Evolutionary conservation across 1,284 basidiomycete species (phyloP), one percentile per base, ranked within the genome.

Genomic region (Vanrija pseudolonga): DNA sequence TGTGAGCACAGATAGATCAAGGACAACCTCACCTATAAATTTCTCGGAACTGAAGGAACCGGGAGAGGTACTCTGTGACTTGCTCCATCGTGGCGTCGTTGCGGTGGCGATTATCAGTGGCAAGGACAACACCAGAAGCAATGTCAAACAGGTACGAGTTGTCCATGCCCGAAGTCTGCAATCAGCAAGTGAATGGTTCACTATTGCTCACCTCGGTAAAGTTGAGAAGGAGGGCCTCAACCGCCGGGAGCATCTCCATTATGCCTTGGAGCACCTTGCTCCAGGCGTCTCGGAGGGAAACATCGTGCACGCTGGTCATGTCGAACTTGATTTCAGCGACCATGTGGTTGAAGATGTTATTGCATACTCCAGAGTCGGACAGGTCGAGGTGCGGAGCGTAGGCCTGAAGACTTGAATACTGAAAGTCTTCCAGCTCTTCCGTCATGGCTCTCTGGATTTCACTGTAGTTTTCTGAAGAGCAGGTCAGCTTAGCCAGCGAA

Each of bases 111-210:
- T 73, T 74, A 69, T 98, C 95, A 6, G 93, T 92, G 1, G 92
- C 92, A 19, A 98, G 82, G 65, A 93, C 95, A 32, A 98, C 80
- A 50, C 90, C 82, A 18, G 90, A 90, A 6, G 82, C 82, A 4
- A 85, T 85, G 71, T 98, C 95, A 66, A 97, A 97, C 12, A 98
- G 76, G 72, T 94, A 97, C 0, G 90, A 89, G 73, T 96, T 97
- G 39, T 90, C 87, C 43, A 93, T 88, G 64, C 89, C 87, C 1
- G 89, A 93, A 57, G 91, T 90, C 86, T 92, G 67, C n/a, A 8
- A 15, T 17, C 28, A 38, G 28, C 9, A 19, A 3, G 3, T 11
- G 18, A 5, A 1, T 4, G 8, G 2, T 36, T 15, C 20, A 37
- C 26, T 18, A 20, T 5, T 9, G 60, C 76, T 55, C 48, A 76